Conservation (phyloP, 306 rosid species). For the Quercus glauca region DNA sequence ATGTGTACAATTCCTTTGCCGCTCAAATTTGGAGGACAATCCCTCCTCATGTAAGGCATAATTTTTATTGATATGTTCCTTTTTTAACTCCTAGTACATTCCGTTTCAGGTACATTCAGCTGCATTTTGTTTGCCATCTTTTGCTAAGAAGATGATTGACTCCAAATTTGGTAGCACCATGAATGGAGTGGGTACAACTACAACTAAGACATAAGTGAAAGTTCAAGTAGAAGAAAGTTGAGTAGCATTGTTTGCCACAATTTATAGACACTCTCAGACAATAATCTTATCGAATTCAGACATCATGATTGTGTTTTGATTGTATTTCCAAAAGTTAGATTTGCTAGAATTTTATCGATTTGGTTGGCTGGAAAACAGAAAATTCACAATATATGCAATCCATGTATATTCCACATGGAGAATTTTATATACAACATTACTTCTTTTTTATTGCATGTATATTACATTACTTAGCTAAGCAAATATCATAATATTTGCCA, state of each 20-base stretch:
- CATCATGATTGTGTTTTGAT: slow-evolving; percentile 21
- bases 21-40: neutral
- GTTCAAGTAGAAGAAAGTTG: neutral
- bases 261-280: slow-evolving; percentile 18
- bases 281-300: slow-evolving; percentile 4
- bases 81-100: neutral
- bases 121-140: slow-evolving; percentile 72
- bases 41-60: neutral
- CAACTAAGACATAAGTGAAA: neutral
- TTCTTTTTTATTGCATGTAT: too few species aligned
- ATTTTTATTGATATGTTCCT: neutral
- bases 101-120: slow-evolving; percentile 54
- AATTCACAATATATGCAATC: neutral
- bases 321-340: neutral
- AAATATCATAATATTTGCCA: too few species aligned
- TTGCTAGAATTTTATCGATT: neutral
- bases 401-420: too few species aligned
- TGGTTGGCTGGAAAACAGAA: neutral
- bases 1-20: neutral
- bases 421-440: too few species aligned
- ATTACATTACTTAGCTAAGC: too few species aligned
- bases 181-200: slow-evolving; percentile 2
- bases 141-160: slow-evolving; percentile 39
- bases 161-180: slow-evolving; percentile 11
- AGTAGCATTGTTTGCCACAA: slow-evolving; percentile 16